Percentiles rank a stretch among this genome's conserved stretches.
Conservation (phyloP, 352 stramenopile species). For the Lagenidium giganteum region DNA sequence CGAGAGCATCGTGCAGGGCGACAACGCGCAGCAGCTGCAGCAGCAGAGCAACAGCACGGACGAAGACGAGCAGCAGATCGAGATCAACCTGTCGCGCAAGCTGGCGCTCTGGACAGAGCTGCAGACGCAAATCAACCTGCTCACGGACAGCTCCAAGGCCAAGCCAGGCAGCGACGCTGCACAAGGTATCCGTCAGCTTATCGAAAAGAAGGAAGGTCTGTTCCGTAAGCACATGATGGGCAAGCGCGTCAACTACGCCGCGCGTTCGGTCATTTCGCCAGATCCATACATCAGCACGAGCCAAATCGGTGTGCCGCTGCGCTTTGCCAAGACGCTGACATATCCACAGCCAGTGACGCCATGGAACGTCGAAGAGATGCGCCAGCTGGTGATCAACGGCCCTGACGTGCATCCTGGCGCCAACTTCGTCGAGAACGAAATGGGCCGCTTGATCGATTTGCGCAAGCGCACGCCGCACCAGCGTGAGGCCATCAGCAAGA, state of each 20-base stretch:
- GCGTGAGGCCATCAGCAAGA: slow-evolving; percentile 94
- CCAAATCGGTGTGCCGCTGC: slow-evolving; percentile 98
- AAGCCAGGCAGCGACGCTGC: slow-evolving; percentile 58
- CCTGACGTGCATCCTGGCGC: slow-evolving; percentile 95
- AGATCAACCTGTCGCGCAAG: slow-evolving; percentile 86
- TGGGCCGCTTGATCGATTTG: slow-evolving; percentile 92
- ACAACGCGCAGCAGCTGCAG: slow-evolving; percentile 54
- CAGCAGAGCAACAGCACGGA: slow-evolving; percentile 28
- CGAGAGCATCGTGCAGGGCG: slow-evolving; percentile 83
- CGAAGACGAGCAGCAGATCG: slow-evolving; percentile 44
- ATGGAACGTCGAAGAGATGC: slow-evolving; percentile 98
- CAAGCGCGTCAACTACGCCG: slow-evolving; percentile 99
- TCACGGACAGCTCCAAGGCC: slow-evolving; percentile 80
- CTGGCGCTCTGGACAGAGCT: slow-evolving; percentile 97
- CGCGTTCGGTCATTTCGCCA: slow-evolving; percentile 98
- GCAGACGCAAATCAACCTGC: slow-evolving; percentile 88
- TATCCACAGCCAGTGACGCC: slow-evolving; percentile 98
- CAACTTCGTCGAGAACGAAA: slow-evolving; percentile 97
- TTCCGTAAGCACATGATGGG: slow-evolving; percentile 99
- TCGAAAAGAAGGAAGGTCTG: slow-evolving; percentile 99
- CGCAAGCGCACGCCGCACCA: slow-evolving; percentile 91
- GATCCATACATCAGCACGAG: slow-evolving; percentile 99
- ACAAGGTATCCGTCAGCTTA: slow-evolving; percentile 95
- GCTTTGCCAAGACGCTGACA: slow-evolving; percentile 97
- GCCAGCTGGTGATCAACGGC: slow-evolving; percentile 95